These are phyloP conservation scores for Penicillium oxalicum DNA, from an alignment of 2,329 filamentous ascomycete genomes.

Conservation along the genomic window DNA sequence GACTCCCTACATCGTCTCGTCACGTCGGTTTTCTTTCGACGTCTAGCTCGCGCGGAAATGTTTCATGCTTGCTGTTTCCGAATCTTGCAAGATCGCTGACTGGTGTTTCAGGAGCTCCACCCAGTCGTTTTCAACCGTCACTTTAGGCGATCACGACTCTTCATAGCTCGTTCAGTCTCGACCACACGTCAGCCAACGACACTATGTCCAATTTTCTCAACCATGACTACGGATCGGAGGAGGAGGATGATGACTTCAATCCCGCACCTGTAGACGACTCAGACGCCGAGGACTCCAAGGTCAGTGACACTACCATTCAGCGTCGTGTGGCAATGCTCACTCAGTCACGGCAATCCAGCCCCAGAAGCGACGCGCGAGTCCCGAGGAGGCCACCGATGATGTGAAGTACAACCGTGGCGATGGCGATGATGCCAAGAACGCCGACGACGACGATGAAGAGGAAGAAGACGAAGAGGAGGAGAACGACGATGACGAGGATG, in stretches of 20 bases:
- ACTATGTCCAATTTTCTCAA: conserved; percentile 44
- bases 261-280: conserved; percentile 68
- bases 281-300: conserved; percentile 54
- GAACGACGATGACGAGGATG: conserved; percentile 37
- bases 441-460: conserved; percentile 49
- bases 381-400: conserved; percentile 43
- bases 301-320: conserved; percentile 13
- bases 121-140: neutral
- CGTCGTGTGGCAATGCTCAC: conserved; percentile 19
- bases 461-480: conserved; percentile 38
- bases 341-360: conserved; percentile 15
- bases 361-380: conserved; percentile 12
- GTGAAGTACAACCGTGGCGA: conserved; percentile 37
- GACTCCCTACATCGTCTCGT: conserved; percentile 2
- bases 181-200: neutral
- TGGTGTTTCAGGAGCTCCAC: no score
- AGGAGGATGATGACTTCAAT: conserved; percentile 86
- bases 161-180: neutral
- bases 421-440: conserved; percentile 53
- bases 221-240: conserved; percentile 52
- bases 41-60: neutral
- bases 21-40: conserved; percentile 5
- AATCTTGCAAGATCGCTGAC: no score
- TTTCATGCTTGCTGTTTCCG: no score
- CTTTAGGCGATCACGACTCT: neutral